Percentiles rank a stretch among this genome's conserved stretches.
These are phyloP conservation scores for Phytophthora europaea DNA, from an alignment of 352 stramenopile species.

Conservation along the genomic window DNA sequence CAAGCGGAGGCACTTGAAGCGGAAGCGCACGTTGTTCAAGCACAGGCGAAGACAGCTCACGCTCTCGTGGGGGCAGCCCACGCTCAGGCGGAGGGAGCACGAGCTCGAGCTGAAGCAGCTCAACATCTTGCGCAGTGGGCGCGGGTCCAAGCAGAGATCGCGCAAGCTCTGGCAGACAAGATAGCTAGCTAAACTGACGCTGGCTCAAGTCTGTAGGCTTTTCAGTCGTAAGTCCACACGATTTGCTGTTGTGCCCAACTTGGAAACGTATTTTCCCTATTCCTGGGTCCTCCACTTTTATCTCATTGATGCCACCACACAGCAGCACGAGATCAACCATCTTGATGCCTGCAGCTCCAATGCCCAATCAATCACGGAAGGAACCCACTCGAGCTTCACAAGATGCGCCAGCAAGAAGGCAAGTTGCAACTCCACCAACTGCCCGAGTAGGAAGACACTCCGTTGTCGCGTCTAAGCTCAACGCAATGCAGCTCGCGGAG, in stretches of 20 bases:
- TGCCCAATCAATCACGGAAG: slow-evolving; percentile 22
- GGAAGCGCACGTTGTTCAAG: not conserved
- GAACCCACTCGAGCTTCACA: not conserved
- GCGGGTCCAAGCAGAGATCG: not conserved
- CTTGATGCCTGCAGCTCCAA: not conserved
- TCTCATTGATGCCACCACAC: not conserved
- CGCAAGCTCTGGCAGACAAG: slow-evolving; percentile 5
- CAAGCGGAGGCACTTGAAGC: slow-evolving; percentile 1
- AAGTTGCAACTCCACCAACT: not conserved
- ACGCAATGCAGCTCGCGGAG: slow-evolving; percentile 45
- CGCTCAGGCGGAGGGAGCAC: slow-evolving; percentile 1
- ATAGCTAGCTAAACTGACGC: not conserved
- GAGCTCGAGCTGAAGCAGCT: not conserved
- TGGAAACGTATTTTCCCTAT: not conserved
- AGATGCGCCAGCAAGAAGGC: slow-evolving; percentile 5
- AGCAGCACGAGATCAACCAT: not conserved
- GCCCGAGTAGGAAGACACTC: not conserved
- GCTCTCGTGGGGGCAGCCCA: not conserved
- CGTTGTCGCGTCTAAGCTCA: slow-evolving; percentile 39
- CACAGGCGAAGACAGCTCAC: not conserved
- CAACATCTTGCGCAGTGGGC: not conserved
- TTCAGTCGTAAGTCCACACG: too few species aligned
- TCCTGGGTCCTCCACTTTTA: not conserved
- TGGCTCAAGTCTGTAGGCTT: too few species aligned
- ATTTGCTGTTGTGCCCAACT: not conserved